These are phyloP conservation scores for Malassezia sp. DNA, from an alignment of 1,284 basidiomycete species.

Conservation along the genomic window DNA sequence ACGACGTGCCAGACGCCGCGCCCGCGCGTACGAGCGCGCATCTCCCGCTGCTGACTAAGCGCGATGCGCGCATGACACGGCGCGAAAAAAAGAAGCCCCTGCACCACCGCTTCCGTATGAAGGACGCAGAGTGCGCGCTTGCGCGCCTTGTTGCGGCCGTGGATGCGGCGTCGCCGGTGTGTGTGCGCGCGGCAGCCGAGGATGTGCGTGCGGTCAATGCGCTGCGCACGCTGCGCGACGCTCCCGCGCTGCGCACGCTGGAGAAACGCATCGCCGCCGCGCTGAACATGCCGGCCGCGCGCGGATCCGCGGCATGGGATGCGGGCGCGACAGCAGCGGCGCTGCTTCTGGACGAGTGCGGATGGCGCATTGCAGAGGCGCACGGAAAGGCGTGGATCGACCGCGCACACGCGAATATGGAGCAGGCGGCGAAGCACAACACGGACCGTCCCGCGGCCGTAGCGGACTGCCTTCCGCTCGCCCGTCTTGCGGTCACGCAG, in stretches of 20 bases:
- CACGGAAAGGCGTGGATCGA: slow-evolving; percentile 22
- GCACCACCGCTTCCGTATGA: no score
- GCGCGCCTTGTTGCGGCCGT: slow-evolving; percentile 1
- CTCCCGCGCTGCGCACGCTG: neutral
- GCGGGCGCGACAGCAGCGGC: neutral
- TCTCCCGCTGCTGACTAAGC: no score
- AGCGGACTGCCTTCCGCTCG: slow-evolving; percentile 6
- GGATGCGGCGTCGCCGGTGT: no score
- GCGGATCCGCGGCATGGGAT: neutral
- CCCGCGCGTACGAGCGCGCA: no score
- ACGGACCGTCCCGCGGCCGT: neutral
- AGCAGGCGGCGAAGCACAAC: neutral
- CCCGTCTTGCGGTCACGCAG: slow-evolving; percentile 14
- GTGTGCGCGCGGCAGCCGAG: no score
- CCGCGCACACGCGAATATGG: slow-evolving; percentile 1
- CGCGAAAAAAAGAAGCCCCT: no score
- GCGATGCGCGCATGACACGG: no score
- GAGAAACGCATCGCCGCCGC: slow-evolving; percentile 2
- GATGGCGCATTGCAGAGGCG: slow-evolving; percentile 7
- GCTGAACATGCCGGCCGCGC: neutral
- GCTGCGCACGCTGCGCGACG: neutral
- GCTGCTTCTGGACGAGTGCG: neutral
- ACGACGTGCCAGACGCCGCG: neutral
- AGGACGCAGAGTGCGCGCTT: no score
- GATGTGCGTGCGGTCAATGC: no score